A percentile compares a stretch with the other conserved stretches of the same genome.
Conservation (phyloP, 495 filamentous ascomycete genomes). For the Halenospora varia region DNA sequence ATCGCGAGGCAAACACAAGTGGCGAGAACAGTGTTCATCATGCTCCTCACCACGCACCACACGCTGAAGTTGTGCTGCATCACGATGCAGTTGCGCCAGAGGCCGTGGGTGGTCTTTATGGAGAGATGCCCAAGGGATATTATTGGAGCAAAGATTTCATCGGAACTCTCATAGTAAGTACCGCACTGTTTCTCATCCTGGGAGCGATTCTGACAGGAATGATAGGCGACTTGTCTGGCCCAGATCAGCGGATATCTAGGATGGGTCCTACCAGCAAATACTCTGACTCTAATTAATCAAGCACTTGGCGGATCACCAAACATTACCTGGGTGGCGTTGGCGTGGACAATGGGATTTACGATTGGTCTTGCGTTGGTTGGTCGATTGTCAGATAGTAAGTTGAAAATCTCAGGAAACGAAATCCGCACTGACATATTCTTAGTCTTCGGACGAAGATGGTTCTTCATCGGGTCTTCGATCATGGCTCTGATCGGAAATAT, state of each 20-base stretch:
- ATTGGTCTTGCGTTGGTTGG: background rate
- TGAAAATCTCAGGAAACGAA: background rate
- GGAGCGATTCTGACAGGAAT: background rate
- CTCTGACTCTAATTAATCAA: background rate
- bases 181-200: background rate
- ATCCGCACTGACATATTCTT: background rate
- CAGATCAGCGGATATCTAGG: conserved; percentile 2
- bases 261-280: conserved; percentile 2
- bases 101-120: background rate
- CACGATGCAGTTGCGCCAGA: conserved; percentile 3
- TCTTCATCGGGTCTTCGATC: conserved; percentile 3
- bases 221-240: conserved; percentile 4
- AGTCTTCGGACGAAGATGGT: conserved; percentile 1
- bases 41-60: background rate
- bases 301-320: background rate
- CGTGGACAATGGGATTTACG: conserved; percentile 1
- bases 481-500: background rate
- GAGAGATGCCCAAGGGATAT: conserved; percentile 4
- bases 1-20: background rate
- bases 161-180: background rate
- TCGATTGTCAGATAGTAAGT: background rate
- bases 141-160: conserved; percentile 5
- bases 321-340: conserved; percentile 2
- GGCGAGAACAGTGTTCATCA: background rate
- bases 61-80: background rate